Evolutionary conservation across 1,284 basidiomycete genomes (phyloP), one percentile per base, ranked within the genome.

Genomic region (Moesziomyces globuligerus): DNA sequence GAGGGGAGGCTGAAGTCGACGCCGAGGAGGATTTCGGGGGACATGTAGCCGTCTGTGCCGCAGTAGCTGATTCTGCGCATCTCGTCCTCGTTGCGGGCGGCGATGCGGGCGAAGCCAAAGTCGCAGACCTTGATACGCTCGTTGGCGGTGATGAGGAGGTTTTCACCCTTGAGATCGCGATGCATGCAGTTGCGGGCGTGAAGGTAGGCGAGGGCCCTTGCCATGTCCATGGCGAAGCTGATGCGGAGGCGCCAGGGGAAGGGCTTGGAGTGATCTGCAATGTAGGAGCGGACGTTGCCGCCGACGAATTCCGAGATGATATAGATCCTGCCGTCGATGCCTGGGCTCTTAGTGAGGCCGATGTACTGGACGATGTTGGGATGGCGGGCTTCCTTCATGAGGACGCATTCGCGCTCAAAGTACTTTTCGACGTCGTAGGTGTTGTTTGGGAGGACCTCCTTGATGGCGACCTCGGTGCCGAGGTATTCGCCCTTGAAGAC

Each of bases 71-170:
- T 89, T 20, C 93, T 87, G 77, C 90, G 90, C 82, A 89, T 89
- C 83, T 98, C 94, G 60, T 94, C 93, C 51, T 89, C 91, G 76
- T 92, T 94, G 28, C 92, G 87, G 0, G 92, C 92, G 0, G 93
- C 93, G 75, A 98, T 96, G 37, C 93, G 87, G 2, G 93, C 92
- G 44, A 85, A 95, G 8, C 94, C 94, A 83, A 98, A 98, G 81
- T 98, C 95, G 34, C 93, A 95, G 74, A 97, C 90, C 85, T 98
- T 98, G 81, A 98, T 87, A 43, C 95, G 89, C 25, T 93, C 91
- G 79, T 98, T 97, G 36, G 90, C 86, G 0, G 94, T 97, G 36
- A 97, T 89, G 32, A 97, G 88, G n/a, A 97, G 86, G 79, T 98
- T 98, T 84, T 97, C 94, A 38, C 94, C 93, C 83, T 98, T 98